Conservation (phyloP, 1,139 yeast species). For the Suhomyces wounanorum region DNA sequence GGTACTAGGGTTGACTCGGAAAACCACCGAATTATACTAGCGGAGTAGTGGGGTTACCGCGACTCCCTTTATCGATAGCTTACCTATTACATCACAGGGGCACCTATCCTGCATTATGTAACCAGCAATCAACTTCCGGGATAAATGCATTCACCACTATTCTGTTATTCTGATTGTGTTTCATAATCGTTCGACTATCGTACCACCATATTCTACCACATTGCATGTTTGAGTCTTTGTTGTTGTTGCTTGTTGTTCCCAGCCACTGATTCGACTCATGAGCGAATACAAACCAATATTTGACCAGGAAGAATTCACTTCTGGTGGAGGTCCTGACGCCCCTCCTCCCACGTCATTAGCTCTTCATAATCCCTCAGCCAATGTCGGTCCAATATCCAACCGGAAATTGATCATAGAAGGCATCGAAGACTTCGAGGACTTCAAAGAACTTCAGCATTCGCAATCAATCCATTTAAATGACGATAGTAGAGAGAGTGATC, state of each 20-base stretch:
- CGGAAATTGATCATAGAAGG: conserved; percentile 3
- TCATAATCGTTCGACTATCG: background rate
- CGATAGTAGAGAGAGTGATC: background rate
- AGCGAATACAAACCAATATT: conserved; percentile 7
- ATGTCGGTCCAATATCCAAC: conserved; percentile 4
- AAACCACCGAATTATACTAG: no score
- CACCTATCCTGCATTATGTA: conserved; percentile 3
- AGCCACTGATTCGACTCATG: conserved; percentile 1
- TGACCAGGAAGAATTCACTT: background rate
- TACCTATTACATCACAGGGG: conserved; percentile 5
- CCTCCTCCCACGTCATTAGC: conserved; percentile 2
- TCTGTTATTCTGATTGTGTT: background rate
- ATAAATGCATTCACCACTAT: background rate
- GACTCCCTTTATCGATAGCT: background rate
- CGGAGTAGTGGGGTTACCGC: background rate
- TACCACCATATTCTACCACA: background rate
- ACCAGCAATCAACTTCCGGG: conserved; percentile 1
- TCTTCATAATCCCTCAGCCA: conserved; percentile 1
- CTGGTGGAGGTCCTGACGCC: background rate
- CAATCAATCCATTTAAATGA: background rate
- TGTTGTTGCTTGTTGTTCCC: background rate
- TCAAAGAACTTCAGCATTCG: background rate
- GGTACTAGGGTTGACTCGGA: no score
- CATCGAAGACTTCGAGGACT: background rate
- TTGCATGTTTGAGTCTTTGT: background rate